Evolutionary conservation across 176 grass and related monocot genomes (phyloP), one percentile per base, ranked within the genome.

Genomic region (Zoysia pacifica): DNA sequence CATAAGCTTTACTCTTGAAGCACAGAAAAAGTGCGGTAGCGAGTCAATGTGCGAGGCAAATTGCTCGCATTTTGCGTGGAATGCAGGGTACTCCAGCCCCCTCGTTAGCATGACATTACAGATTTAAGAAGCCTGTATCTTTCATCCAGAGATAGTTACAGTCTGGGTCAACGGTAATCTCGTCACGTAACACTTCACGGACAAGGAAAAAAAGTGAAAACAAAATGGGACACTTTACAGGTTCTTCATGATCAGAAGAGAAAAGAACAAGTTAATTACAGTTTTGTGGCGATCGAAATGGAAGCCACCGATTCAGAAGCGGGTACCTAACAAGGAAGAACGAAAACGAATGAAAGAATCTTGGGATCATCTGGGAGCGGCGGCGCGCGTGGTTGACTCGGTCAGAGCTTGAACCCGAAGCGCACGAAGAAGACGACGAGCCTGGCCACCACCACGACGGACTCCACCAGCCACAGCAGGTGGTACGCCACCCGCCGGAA

Each of bases 381-480:
- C 14, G 15, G 28, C 69, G 28, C 48, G 69, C 15, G 64, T 66
- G 64, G 62, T 16, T 41, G 20, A 16, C 47, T 66, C 69, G 85
- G 28, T 13, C 19, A 47, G 15, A 87, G 72, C 58, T 70, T 86
- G 85, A 89, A 73, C 1, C 91, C 88, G 65, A 91, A 93, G 54
- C 91, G 88, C 81, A 88, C 18, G 78, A 93, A 82, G 86, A 93
- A 93, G 79, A 86, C 58, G 56, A 71, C 16, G 16, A 93, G 82
- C 78, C 79, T 72, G 1, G 65, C 77, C 15, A 93, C 73, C 39
- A 93, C 81, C 48, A 93, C 91, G 8, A 93, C 52, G 40, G 87
- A 88, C 72, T 93, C 84, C 9, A 90, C 79, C 19, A 93, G 4
- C 90, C 90, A 93, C 49, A 93, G 81, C 83, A 93, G 46, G 70